A percentile compares a stretch with the other conserved stretches of the same genome.
Evolutionary conservation across 345 rosid species (phyloP).

Genomic region (Diplotaxis tenuifolia): DNA sequence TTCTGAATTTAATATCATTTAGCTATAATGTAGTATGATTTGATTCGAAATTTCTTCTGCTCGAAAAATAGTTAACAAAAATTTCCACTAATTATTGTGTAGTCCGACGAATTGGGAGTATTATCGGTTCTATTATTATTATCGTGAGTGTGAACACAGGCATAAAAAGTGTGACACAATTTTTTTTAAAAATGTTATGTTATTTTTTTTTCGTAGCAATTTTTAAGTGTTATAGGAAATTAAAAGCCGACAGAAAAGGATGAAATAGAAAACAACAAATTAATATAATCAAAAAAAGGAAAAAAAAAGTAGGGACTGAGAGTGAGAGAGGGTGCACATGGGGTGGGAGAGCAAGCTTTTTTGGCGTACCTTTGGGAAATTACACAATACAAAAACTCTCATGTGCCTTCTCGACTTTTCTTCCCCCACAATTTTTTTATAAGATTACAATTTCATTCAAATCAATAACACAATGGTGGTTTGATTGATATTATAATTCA

Average conservation of each 20-base stretch:
- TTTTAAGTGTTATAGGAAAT: neutral
- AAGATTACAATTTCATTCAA: neutral
- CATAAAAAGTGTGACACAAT: slow-evolving; percentile 15
- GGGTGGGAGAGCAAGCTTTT: slow-evolving; percentile 7
- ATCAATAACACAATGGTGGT: neutral
- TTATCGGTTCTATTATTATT: neutral
- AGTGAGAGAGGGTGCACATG: slow-evolving; percentile 32
- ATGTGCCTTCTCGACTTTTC: slow-evolving; percentile 11
- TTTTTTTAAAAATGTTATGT: neutral
- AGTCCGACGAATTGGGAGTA: slow-evolving; percentile 18
- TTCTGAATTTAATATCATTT: slow-evolving; percentile 2
- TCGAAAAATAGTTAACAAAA: neutral
- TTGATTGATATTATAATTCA: neutral
- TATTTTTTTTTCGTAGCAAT: too few species aligned
- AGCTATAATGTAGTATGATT: neutral
- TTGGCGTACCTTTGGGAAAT: slow-evolving; percentile 12
- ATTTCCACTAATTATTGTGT: neutral
- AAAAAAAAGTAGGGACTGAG: slow-evolving; percentile 32
- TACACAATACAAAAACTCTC: slow-evolving; percentile 20
- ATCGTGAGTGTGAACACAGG: slow-evolving; percentile 8
- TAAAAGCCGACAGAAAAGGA: slow-evolving; percentile 20
- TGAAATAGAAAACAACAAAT: neutral
- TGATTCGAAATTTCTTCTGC: neutral
- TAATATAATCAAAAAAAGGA: neutral
- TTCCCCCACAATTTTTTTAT: neutral